Base-by-base conservation (phyloP, 2,329 filamentous ascomycete genomes). In the Dryadomyces quercus-mongolicae region DNA sequence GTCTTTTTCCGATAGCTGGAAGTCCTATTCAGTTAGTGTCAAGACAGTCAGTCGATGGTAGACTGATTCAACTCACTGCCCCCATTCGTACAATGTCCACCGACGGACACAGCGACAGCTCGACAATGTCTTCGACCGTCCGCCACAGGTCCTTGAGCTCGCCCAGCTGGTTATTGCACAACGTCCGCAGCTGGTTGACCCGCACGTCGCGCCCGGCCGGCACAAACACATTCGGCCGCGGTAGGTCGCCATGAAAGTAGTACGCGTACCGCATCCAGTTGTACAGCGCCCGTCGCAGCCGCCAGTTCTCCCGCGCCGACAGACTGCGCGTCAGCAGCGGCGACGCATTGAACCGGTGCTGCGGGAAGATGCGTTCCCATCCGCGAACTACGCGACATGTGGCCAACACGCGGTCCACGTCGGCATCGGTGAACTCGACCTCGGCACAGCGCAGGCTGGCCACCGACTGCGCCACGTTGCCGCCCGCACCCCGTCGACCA, bases 261-360 rank as follows among this genome's bases (percentile, higher is more conserved):
- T 70, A 69, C 7, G 74, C 69, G 57, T 75, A 80, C 4, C 77
- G 67, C 75, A 76, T 78, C 76, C 76, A 81, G 36, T 69, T 65
- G 51, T 76, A 77, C 34, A 80, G 62, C 0, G 74, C 76, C 57
- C 70, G 69, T 5, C 77, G 71, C 51, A 79, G 68, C 49, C 75
- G 70, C n/a, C 63, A 58, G 31, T 67, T 67, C 60, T 81, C 77
- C 25, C 68, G 63, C 0, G 62, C 52, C 8, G 64, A 63, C 6
- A 80, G 67, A 42, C 67, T 68, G 16, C 77, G 71, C 44, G 73
- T 60, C 34, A 58, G 71, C 49, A 73, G 64, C 54, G 73, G 70
- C 0, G 70, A 69, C 10, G 68, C 62, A 2, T 73, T 67, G 58
- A 76, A 73, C 5, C 65, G 62, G 44, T 66, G 59, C 16, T 64